Conservation (phyloP, 164 flowering plant species). For the Platanus orientalis region DNA sequence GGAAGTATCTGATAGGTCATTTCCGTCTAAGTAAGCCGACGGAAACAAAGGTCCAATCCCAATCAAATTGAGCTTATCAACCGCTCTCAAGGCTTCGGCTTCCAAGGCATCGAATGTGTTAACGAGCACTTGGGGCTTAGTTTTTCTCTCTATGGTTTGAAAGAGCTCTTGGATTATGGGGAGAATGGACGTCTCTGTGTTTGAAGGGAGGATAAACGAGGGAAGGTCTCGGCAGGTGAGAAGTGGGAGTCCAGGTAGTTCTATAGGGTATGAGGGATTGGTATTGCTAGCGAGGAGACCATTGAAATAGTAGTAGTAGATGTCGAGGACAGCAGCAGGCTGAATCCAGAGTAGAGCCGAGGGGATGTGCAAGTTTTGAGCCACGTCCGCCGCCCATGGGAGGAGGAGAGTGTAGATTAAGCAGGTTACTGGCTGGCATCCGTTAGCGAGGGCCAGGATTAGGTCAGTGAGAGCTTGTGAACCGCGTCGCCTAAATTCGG, state of each 20-base stretch:
- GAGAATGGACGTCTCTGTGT: neutral
- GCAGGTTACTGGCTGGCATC: slow-evolving; percentile 13
- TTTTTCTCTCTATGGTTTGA: slow-evolving; percentile 7
- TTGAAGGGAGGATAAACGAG: slow-evolving; percentile 10
- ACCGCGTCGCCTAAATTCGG: slow-evolving; percentile 4
- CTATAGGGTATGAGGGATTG: neutral
- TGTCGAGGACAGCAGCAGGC: slow-evolving; percentile 14
- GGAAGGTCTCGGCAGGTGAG: slow-evolving; percentile 12
- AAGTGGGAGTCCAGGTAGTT: slow-evolving; percentile 19
- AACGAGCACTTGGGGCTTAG: slow-evolving; percentile 25
- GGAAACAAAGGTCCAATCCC: slow-evolving; percentile 50
- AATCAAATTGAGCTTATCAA: slow-evolving; percentile 18
- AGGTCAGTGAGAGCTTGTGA: slow-evolving; percentile 5
- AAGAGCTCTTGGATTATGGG: slow-evolving; percentile 15
- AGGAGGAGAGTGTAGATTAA: slow-evolving; percentile 16
- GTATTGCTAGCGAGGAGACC: neutral
- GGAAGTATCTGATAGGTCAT: slow-evolving; percentile 11
- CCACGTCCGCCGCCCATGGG: slow-evolving; percentile 21
- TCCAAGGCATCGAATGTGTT: slow-evolving; percentile 48
- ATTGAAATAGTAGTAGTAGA: slow-evolving; percentile 15
- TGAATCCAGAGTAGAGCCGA: slow-evolving; percentile 20
- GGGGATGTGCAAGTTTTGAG: slow-evolving; percentile 9
- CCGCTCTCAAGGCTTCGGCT: slow-evolving; percentile 23
- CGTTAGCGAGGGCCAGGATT: neutral
- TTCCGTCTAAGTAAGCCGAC: slow-evolving; percentile 29